A percentile compares a stretch with the other conserved stretches of the same genome.
phyloP scores from a whole-genome alignment of 2,329 filamentous ascomycete species.

The Ambrosiella cleistominuta region DNA sequence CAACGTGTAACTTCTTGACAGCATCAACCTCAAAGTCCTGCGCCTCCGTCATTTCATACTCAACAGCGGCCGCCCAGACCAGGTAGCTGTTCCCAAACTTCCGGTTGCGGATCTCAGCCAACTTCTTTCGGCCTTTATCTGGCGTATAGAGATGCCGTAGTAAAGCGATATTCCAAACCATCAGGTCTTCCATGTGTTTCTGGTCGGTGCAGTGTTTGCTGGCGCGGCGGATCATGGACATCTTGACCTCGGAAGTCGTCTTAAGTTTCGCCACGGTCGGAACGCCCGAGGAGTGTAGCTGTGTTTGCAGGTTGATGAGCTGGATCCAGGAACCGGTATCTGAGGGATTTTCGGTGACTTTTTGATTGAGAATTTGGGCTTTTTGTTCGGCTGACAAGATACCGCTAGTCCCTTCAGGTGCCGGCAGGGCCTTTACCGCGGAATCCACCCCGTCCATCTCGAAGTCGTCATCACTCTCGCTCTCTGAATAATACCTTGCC shows the following conservation, averaged over 20 bases:
- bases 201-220: slow-evolving; percentile 35
- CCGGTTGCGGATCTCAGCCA: slow-evolving; percentile 34
- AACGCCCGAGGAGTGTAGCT: slow-evolving; percentile 19
- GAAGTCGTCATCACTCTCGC: slow-evolving; percentile 20
- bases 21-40: slow-evolving; percentile 49
- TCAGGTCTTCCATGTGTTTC: slow-evolving; percentile 38
- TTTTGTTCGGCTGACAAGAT: not conserved
- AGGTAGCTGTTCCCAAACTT: slow-evolving; percentile 27
- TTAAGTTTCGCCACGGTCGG: slow-evolving; percentile 21
- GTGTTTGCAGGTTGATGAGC: slow-evolving; percentile 63
- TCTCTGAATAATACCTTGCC: slow-evolving; percentile 26
- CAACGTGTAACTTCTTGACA: slow-evolving; percentile 39
- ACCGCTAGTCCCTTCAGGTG: not conserved
- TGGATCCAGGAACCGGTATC: slow-evolving; percentile 59
- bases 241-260: slow-evolving; percentile 54
- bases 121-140: slow-evolving; percentile 42
- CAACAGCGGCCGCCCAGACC: slow-evolving; percentile 57
- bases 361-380: slow-evolving; percentile 43
- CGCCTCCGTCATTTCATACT: slow-evolving; percentile 54
- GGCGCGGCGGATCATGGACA: slow-evolving; percentile 66
- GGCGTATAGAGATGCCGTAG: slow-evolving; percentile 57
- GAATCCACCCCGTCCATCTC: slow-evolving; percentile 9
- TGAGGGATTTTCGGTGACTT: slow-evolving; percentile 45
- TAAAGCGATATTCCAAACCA: slow-evolving; percentile 55
- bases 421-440: slow-evolving; percentile 25